A percentile compares a stretch with the other conserved stretches of the same genome.
These are phyloP conservation scores for Suillus hirtellus DNA, from an alignment of 768 basidiomycete genomes.

Conservation along the genomic window DNA sequence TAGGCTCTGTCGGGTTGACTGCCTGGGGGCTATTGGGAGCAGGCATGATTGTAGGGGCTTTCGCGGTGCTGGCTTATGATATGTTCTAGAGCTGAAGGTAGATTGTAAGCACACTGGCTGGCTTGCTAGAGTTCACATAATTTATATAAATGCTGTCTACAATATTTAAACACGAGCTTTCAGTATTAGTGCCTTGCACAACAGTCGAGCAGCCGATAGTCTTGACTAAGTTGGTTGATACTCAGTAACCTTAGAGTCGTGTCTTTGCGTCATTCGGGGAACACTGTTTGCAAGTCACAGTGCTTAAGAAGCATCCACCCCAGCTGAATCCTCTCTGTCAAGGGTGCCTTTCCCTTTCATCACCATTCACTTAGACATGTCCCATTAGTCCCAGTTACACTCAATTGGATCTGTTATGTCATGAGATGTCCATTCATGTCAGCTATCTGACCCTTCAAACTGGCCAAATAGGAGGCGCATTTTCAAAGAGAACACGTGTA, in stretches of 20 bases:
- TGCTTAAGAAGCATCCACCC: neutral
- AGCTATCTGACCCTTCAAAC: neutral
- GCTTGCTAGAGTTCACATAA: too few relatives aligned
- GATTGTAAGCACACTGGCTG: neutral
- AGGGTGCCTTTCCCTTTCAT: too few relatives aligned
- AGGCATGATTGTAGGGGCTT: slow-evolving; percentile 78
- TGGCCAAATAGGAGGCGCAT: too few relatives aligned
- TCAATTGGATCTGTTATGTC: neutral
- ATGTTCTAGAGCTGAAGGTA: slow-evolving; percentile 44
- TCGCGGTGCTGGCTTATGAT: slow-evolving; percentile 76
- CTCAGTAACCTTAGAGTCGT: slow-evolving; percentile 3
- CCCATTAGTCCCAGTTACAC: neutral
- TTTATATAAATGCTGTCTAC: too few relatives aligned
- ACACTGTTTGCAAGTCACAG: neutral
- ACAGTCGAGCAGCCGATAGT: neutral
- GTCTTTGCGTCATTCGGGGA: neutral
- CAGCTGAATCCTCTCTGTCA: neutral
- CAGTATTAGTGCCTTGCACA: neutral
- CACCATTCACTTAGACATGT: neutral
- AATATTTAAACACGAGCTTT: too few relatives aligned
- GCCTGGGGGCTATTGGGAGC: slow-evolving; percentile 76
- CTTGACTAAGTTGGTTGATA: neutral
- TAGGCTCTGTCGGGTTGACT: slow-evolving; percentile 67
- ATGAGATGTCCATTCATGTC: neutral
- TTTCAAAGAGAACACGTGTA: too few relatives aligned